These are phyloP conservation scores for Aspergillus ochraceus DNA, from an alignment of 2,329 filamentous ascomycete species.

Conservation along the genomic window DNA sequence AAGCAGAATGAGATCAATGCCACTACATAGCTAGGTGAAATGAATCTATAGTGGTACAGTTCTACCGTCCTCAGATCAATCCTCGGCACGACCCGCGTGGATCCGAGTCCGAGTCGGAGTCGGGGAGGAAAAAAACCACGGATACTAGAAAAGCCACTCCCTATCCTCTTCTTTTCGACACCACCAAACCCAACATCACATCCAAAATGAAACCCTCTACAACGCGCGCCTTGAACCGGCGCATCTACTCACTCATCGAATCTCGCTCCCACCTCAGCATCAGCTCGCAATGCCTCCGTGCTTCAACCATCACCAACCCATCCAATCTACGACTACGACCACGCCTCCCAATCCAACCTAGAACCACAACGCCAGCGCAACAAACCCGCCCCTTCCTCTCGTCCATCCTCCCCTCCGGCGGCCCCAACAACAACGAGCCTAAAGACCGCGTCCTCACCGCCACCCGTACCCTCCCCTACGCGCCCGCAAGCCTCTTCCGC, in stretches of 20 bases:
- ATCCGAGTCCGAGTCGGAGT: background rate
- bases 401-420: conserved; percentile 25
- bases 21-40: too few relatives aligned
- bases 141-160: background rate
- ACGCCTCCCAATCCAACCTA: background rate
- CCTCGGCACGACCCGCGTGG: conserved; percentile 7
- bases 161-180: background rate
- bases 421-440: conserved; percentile 26
- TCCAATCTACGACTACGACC: background rate
- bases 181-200: background rate
- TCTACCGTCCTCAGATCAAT: too few relatives aligned
- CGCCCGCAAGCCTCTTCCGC: conserved; percentile 69
- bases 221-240: background rate
- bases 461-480: conserved; percentile 74
- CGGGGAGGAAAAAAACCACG: conserved; percentile 1
- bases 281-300: background rate
- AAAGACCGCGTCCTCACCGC: conserved; percentile 69
- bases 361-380: background rate
- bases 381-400: conserved; percentile 32
- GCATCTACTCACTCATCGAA: background rate
- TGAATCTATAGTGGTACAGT: too few relatives aligned
- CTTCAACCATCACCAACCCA: background rate
- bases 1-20: background rate
- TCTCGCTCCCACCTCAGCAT: background rate
- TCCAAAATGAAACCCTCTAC: background rate